phyloP scores from a whole-genome alignment of 2,329 filamentous ascomycete species.

The Cladophialophora immunda region DNA sequence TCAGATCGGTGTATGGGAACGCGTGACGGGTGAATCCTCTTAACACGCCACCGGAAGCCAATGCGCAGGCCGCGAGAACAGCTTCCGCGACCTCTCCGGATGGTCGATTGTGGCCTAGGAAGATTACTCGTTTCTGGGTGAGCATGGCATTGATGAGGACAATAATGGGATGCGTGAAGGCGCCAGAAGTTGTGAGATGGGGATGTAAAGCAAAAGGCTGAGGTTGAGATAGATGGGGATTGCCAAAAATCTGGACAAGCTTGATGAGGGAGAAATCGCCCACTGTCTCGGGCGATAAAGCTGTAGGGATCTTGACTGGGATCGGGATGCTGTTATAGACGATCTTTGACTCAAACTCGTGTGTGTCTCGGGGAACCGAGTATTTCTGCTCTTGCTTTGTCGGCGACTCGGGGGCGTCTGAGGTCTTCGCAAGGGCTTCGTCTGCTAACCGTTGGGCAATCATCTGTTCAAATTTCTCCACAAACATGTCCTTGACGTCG shows the following conservation, averaged over 20 bases:
- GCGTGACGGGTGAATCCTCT: slow-evolving; percentile 94
- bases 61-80: slow-evolving; percentile 94
- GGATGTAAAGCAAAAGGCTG: slow-evolving; percentile 87
- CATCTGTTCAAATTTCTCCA: slow-evolving; percentile 97
- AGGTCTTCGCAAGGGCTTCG: slow-evolving; percentile 55
- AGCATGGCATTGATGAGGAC: slow-evolving; percentile 93
- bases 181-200: slow-evolving; percentile 90
- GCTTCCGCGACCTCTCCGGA: slow-evolving; percentile 97
- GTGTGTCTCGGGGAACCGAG: slow-evolving; percentile 86
- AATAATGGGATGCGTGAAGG: slow-evolving; percentile 91
- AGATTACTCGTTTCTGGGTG: slow-evolving; percentile 96
- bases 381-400: slow-evolving; percentile 72
- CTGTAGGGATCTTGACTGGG: slow-evolving; percentile 94
- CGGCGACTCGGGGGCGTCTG: slow-evolving; percentile 52
- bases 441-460: slow-evolving; percentile 81
- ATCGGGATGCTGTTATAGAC: slow-evolving; percentile 97
- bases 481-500: slow-evolving; percentile 94
- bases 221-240: slow-evolving; percentile 79
- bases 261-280: slow-evolving; percentile 98
- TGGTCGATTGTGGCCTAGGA: slow-evolving; percentile 92
- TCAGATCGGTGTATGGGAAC: slow-evolving; percentile 97
- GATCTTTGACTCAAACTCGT: slow-evolving; percentile 96
- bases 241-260: slow-evolving; percentile 92
- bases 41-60: slow-evolving; percentile 90
- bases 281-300: slow-evolving; percentile 92